Evolutionary conservation across 805 yeast species (phyloP).

Genomic region (Wickerhamiella lipophila): DNA sequence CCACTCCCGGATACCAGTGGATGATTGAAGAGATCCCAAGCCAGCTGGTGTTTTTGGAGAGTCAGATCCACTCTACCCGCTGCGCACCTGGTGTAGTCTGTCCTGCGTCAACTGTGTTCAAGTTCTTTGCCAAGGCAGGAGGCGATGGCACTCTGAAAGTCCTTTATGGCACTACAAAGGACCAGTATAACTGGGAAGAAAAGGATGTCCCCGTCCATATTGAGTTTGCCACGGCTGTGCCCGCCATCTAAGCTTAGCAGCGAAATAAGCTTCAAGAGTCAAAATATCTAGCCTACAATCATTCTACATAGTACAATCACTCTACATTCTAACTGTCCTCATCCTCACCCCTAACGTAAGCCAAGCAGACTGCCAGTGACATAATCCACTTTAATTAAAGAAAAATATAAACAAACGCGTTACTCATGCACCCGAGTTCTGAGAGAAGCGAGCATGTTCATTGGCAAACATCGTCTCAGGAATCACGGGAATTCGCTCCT

Average conservation of each 20-base stretch:
- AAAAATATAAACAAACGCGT: constrained; percentile 7
- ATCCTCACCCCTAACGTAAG: too few relatives aligned
- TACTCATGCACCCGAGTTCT: background rate
- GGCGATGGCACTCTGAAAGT: background rate
- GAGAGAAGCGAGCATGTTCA: constrained; percentile 10
- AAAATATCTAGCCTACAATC: too few relatives aligned
- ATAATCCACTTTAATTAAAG: constrained; percentile 1
- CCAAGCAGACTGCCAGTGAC: too few relatives aligned
- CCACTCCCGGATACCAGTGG: background rate
- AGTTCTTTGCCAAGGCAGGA: background rate
- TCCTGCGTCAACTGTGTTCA: background rate
- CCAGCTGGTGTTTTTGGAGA: background rate
- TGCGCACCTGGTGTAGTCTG: background rate
- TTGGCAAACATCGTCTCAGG: constrained; percentile 9
- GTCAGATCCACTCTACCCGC: background rate
- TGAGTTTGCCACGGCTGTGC: too few relatives aligned
- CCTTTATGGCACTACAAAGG: background rate
- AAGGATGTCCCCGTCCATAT: background rate
- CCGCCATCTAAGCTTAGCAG: too few relatives aligned
- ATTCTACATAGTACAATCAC: too few relatives aligned
- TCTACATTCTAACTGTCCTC: too few relatives aligned
- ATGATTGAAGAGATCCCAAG: background rate
- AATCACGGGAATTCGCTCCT: background rate
- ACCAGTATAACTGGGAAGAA: background rate
- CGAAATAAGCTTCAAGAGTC: too few relatives aligned